Evolutionary conservation across 208 protist genomes (phyloP).

Genomic region (Crithidia sp.): DNA sequence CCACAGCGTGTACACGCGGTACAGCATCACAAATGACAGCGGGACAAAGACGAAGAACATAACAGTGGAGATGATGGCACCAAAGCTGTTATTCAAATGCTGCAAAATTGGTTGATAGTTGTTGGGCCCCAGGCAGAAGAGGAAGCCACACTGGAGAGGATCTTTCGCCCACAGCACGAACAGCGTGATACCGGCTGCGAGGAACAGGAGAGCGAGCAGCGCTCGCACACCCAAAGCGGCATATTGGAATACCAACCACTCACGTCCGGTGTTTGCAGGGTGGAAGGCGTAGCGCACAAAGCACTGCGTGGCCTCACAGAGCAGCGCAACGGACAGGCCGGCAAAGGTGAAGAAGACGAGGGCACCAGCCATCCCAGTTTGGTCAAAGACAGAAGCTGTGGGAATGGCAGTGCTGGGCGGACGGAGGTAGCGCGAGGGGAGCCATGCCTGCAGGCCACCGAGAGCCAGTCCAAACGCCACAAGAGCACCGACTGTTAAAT

Average conservation of each 20-base stretch:
- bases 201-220: slow-evolving; percentile 11
- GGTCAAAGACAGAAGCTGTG: not conserved
- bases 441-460: slow-evolving; percentile 10
- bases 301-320: slow-evolving; percentile 21
- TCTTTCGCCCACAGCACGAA: slow-evolving; percentile 17
- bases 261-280: slow-evolving; percentile 14
- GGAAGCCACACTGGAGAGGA: slow-evolving; percentile 8
- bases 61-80: not conserved
- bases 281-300: slow-evolving; percentile 28
- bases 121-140: slow-evolving; percentile 29
- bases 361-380: slow-evolving; percentile 5
- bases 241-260: slow-evolving; percentile 22
- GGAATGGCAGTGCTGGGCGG: not conserved
- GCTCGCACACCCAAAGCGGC: slow-evolving; percentile 17
- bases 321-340: slow-evolving; percentile 17
- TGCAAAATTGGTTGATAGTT: not conserved
- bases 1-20: slow-evolving; percentile 19
- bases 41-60: slow-evolving; percentile 19
- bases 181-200: slow-evolving; percentile 10
- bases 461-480: not conserved
- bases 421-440: not conserved
- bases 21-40: slow-evolving; percentile 18
- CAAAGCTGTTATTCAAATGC: too few species aligned
- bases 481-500: slow-evolving; percentile 5
- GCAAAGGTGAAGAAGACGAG: slow-evolving; percentile 19